Percentiles rank a stretch among this genome's conserved stretches.
Conservation (phyloP, 2,329 filamentous ascomycete species). For the Mycogone perniciosa region DNA sequence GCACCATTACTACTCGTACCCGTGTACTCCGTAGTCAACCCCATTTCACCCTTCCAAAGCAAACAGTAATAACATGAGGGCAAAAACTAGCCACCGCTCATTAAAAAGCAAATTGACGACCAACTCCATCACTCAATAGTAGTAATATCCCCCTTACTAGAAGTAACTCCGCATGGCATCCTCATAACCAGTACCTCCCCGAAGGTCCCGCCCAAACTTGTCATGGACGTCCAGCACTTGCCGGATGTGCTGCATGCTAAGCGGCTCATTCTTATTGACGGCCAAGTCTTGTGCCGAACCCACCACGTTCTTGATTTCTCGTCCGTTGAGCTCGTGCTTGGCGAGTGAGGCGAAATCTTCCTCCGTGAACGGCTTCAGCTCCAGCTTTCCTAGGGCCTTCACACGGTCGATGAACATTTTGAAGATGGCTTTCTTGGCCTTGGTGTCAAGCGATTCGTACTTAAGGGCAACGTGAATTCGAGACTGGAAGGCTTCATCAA, state of each 20-base stretch:
- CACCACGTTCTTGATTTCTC: constrained; percentile 83
- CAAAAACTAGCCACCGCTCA: neutral
- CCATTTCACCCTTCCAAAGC: too few relatives aligned
- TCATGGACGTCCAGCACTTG: constrained; percentile 79
- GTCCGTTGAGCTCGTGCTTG: constrained; percentile 55
- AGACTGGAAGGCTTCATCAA: constrained; percentile 85
- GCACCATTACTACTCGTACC: neutral
- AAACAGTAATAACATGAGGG: neutral
- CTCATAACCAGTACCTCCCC: constrained; percentile 71
- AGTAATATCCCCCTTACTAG: constrained; percentile 23
- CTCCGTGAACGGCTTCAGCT: constrained; percentile 56
- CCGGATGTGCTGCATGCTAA: constrained; percentile 74
- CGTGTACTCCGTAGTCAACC: neutral
- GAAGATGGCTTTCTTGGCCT: constrained; percentile 75
- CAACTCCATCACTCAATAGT: too few relatives aligned
- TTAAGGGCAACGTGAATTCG: constrained; percentile 80
- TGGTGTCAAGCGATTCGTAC: constrained; percentile 66
- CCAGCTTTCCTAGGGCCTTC: constrained; percentile 54
- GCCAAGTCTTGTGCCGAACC: constrained; percentile 78
- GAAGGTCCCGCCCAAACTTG: constrained; percentile 76
- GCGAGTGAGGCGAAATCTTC: constrained; percentile 62
- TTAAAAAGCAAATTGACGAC: neutral
- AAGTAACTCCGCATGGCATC: constrained; percentile 82
- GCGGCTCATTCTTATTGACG: constrained; percentile 62
- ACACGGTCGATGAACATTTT: constrained; percentile 76